phyloP scores from a whole-genome alignment of 2,329 filamentous ascomycete genomes.

The Aspergillus neoniger region DNA sequence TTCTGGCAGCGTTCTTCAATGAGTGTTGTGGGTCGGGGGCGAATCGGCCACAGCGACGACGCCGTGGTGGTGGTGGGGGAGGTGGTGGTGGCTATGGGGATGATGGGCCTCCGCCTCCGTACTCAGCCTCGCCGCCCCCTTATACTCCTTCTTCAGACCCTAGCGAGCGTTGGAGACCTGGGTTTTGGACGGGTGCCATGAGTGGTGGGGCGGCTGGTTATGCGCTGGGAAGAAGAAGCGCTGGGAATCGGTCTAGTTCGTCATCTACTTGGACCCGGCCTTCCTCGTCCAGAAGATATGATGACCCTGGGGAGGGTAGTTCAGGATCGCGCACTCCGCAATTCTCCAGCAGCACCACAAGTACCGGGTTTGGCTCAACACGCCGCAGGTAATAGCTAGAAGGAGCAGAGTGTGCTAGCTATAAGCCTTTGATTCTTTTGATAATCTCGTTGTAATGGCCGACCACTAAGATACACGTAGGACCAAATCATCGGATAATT shows the following conservation, averaged over 20 bases:
- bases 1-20: slow-evolving; percentile 26
- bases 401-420: neutral
- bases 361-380: slow-evolving; percentile 51
- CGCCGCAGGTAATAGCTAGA: slow-evolving; percentile 35
- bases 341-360: slow-evolving; percentile 36
- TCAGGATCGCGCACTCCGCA: slow-evolving; percentile 34
- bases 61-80: slow-evolving; percentile 31
- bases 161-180: slow-evolving; percentile 44
- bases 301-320: slow-evolving; percentile 37
- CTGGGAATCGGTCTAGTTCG: slow-evolving; percentile 15
- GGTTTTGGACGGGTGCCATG: slow-evolving; percentile 50
- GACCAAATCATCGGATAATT: neutral
- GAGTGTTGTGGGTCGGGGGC: slow-evolving; percentile 27
- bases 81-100: slow-evolving; percentile 33
- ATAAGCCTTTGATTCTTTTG: neutral
- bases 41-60: slow-evolving; percentile 22
- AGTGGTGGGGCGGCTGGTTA: slow-evolving; percentile 48
- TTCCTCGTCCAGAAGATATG: slow-evolving; percentile 17
- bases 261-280: slow-evolving; percentile 19
- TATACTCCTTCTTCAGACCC: slow-evolving; percentile 37
- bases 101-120: slow-evolving; percentile 20
- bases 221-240: slow-evolving; percentile 37
- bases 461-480: neutral
- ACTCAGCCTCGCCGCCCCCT: slow-evolving; percentile 42
- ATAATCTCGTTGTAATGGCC: neutral